Evolutionary conservation across 202 grass and related monocot species (phyloP), one percentile per base, ranked within the genome.

Genomic region (Carex arenaria): DNA sequence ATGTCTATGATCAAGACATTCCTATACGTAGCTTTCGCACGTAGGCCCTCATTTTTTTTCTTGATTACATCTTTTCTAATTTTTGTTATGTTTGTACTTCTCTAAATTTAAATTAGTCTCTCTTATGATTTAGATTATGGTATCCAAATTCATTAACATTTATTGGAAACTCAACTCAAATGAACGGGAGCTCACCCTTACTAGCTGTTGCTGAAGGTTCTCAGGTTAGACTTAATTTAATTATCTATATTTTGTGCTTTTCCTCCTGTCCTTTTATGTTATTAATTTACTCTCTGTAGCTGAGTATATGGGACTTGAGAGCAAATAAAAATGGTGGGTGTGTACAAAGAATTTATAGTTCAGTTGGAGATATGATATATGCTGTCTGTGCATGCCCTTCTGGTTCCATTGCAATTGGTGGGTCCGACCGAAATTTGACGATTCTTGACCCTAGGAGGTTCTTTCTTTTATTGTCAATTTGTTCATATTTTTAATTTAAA

Each of bases 1-100:
- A 98, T 90, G 72, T 95, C 49, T 98, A 98, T 56, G 91, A 95
- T 83, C 91, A 95, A 85, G 96, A 98, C 82, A 95, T 98, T 85
- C 96, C 90, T 79, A 66, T 98, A 84, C 88, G 89, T 68, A 93
- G 89, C 88, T 90, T 98, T 81, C 91, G 57, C 80, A 90, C 91
- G 91, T 93, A 90, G 87, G 89, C 56, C 42, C 82, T 64, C 28
- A 40, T 69, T 31, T 45, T 31, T 45, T 83, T 64, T 64, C 23
- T 47, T n/a, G 18, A 34, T 32, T 78, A 43, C 17, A 66, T 31
- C 36, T 63, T 32, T 72, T 65, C n/a, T 80, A 30, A 56, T 59
- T 15, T 80, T 83, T 22, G 30, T 83, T 89, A 59, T 86, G 54
- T 40, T 4, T n/a, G 43, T 49, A 67, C 61, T 68, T 80, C 53